Percentiles rank a stretch among this genome's conserved stretches.
phyloP scores from a whole-genome alignment of 1,284 basidiomycete genomes.

The Pseudozyma sp. region DNA sequence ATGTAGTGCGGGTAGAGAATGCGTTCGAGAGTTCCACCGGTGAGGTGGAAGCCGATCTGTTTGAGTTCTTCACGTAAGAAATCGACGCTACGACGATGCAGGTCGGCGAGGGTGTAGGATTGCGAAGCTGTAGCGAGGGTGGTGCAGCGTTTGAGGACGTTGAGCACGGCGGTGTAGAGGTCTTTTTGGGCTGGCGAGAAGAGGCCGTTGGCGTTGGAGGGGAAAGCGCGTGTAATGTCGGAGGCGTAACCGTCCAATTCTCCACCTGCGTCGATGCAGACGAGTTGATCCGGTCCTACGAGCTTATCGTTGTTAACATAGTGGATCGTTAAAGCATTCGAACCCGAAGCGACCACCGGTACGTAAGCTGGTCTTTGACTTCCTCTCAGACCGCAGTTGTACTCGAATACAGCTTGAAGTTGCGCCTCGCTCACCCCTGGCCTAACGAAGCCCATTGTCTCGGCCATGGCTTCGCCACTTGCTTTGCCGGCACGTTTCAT shows the following conservation, averaged over 20 bases:
- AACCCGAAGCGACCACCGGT: conserved; percentile 64
- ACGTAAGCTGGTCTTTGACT: conserved; percentile 66
- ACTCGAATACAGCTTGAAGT: conserved; percentile 64
- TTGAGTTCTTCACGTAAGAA: conserved; percentile 80
- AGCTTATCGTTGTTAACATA: conserved; percentile 63
- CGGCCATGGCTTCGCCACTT: conserved; percentile 62
- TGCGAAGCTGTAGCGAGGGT: conserved; percentile 71
- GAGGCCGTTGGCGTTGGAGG: conserved; percentile 71
- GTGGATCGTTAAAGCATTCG: conserved; percentile 63
- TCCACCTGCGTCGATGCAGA: conserved; percentile 67
- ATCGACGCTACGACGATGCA: conserved; percentile 82
- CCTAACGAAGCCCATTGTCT: conserved; percentile 58
- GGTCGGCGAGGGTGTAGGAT: conserved; percentile 77
- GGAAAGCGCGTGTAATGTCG: conserved; percentile 95
- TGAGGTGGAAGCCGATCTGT: conserved; percentile 80
- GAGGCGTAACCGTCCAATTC: conserved; percentile 85
- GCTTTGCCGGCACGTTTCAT: conserved; percentile 64
- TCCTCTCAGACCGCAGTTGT: conserved; percentile 55
- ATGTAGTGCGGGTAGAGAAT: conserved; percentile 87
- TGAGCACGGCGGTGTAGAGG: conserved; percentile 86
- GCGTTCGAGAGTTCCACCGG: conserved; percentile 77
- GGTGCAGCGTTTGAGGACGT: conserved; percentile 79
- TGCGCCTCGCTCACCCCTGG: conserved; percentile 56
- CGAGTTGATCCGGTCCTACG: conserved; percentile 47
- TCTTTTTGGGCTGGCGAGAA: conserved; percentile 86